Evolutionary conservation across 1,284 basidiomycete species (phyloP), one percentile per base, ranked within the genome.

Genomic region (Trichosporon sp.): DNA sequence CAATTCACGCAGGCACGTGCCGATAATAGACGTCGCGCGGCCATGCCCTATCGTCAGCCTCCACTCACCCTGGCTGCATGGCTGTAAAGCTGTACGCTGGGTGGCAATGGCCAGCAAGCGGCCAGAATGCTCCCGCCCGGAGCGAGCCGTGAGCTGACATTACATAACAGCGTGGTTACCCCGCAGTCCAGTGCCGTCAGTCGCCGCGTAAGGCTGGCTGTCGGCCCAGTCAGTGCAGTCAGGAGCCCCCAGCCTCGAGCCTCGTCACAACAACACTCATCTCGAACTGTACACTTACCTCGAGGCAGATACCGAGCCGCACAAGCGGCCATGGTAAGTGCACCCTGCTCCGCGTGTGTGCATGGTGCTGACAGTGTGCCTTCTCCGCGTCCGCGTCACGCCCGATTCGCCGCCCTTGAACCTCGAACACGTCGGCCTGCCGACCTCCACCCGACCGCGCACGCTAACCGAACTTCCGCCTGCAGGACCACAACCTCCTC

Each of bases 401-500:
- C 56, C 13, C 21, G n/a, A 15, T 32, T n/a, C n/a, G 56, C 32
- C 15, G 58, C 58, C n/a, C 25, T n/a, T 13, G 27, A 58, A 27
- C 53, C 32, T 15, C 12, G 13, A 6, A 29, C 29, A 60, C 27
- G 29, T 31, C 21, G 27, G 58, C 31, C 58, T 15, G n/a, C 47
- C 47, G 35, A 64, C 63, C 38, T 44, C 63, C 56, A 60, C 56
- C 56, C 3, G 15, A n/a, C 4, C 44, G n/a, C 18, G 18, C 7
- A 1, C 66, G 23, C 38, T 66, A 31, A 23, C 13, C 53, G 12
- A n/a, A 15, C n/a, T 34, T 25, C n/a, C 60, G 44, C n/a, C 32
- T 25, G 12, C 68, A 82, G 83, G 83, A 83, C 75, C 80, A 80
- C 70, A 78, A 80, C 68, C 73, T 83, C 27, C 79, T 84, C 44